phyloP scores from a whole-genome alignment of 495 filamentous ascomycete species.

The Penicillium pancosmium region DNA sequence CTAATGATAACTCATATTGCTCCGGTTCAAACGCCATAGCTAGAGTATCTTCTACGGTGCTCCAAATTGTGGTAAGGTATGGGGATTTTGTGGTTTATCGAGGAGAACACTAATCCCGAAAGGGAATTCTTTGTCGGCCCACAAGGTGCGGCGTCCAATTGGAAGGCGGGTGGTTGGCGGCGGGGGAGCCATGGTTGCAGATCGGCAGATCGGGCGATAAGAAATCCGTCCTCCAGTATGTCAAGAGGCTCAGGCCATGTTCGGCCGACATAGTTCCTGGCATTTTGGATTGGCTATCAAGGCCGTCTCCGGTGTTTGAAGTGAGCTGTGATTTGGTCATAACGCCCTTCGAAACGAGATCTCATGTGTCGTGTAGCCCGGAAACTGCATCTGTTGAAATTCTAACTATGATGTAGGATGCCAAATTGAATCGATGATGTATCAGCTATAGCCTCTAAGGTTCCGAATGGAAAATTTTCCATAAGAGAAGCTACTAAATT shows the following conservation, averaged over 20 bases:
- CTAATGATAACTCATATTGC: background rate
- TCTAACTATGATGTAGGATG: too few species aligned
- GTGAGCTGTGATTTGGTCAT: background rate
- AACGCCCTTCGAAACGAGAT: background rate
- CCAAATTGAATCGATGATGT: too few species aligned
- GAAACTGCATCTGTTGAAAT: too few species aligned
- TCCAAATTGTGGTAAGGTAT: background rate
- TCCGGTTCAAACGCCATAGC: constrained; percentile 8
- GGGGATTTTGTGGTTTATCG: constrained; percentile 11
- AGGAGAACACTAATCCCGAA: constrained; percentile 22
- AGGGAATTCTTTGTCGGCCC: constrained; percentile 38
- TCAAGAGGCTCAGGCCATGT: background rate
- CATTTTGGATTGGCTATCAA: background rate
- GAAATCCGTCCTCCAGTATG: background rate
- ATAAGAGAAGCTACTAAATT: too few species aligned
- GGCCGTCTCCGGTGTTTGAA: background rate
- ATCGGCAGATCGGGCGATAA: background rate
- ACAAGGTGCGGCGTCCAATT: background rate
- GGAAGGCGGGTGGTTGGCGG: background rate
- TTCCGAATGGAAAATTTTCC: too few species aligned
- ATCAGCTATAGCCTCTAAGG: too few species aligned
- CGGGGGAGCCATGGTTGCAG: background rate
- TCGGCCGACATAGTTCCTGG: background rate
- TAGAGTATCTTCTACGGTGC: background rate
- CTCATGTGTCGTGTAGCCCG: background rate